Evolutionary conservation across 148 eudicot genomes (phyloP), one percentile per base, ranked within the genome.

Genomic region (Camellia sinensis): DNA sequence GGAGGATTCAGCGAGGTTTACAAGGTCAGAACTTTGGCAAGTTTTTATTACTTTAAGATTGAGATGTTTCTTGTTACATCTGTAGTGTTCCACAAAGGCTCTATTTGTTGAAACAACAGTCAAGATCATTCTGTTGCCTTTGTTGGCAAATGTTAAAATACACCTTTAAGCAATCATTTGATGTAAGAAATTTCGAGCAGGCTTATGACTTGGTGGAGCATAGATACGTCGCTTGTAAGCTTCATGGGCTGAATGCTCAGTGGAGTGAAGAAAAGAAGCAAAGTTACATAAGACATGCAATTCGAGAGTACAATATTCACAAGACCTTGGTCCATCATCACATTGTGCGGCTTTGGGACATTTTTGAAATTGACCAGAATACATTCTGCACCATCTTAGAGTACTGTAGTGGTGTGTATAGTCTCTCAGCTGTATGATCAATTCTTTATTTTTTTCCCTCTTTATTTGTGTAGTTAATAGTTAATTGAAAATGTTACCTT

Each of bases 221-320:
- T 84, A 90, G 98, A 82, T 96, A 90, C 67, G 99, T 96, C 69
- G 99, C 99, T 13, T 96, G 99, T 87, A 96, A 96, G 90, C 98
- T 96, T 81, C 99, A 96, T 85, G 98, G 99, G 71, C 78, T 96
- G 81, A 90, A 93, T 88, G 91, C 95, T 59, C 94, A 96, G 70
- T 96, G 99, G 99, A 93, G 95, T 80, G 99, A 96, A 89, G 99
- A 96, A 56, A 96, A 96, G 89, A 96, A 96, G 87, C 98, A 93
- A 92, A 96, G 98, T 83, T 96, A 96, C 84, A 89, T 93, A 81
- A 85, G 99, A 67, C 99, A 96, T 88, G 99, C 99, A 78, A 90
- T 96, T 83, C 89, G 99, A 68, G 99, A 96, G 79, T 96, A 96
- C 86, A 94, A 96, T 82, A 96, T 96, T 87, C 99, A 96, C 88